phyloP scores from a whole-genome alignment of 148 eudicot species.

The Arctostaphylos glauca region DNA sequence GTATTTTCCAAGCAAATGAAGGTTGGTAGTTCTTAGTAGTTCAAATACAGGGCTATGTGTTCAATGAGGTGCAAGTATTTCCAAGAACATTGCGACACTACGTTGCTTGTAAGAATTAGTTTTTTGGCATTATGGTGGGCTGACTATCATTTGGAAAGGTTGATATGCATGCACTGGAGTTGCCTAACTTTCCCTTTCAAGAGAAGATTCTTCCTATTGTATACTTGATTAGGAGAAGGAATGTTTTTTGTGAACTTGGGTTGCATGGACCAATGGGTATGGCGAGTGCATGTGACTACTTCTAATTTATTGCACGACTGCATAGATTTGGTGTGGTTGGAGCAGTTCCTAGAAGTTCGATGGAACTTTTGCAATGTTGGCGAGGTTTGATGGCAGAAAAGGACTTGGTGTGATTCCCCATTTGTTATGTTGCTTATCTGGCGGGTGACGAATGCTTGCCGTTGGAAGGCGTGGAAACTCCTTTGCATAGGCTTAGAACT shows the following conservation, averaged over 20 bases:
- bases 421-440: too few relatives aligned
- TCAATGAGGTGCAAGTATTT: background rate
- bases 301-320: background rate
- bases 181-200: background rate
- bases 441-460: too few relatives aligned
- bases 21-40: conserved; percentile 36
- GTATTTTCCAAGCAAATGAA: conserved; percentile 95
- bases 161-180: background rate
- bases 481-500: too few relatives aligned
- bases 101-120: background rate
- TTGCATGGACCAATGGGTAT: background rate
- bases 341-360: too few relatives aligned
- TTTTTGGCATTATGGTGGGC: background rate
- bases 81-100: background rate
- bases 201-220: background rate
- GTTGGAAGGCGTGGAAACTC: too few relatives aligned
- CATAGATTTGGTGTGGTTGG: too few relatives aligned
- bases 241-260: background rate
- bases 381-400: too few relatives aligned
- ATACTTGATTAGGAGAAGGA: background rate
- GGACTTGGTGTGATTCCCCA: too few relatives aligned
- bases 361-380: too few relatives aligned
- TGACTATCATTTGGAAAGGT: background rate
- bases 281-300: background rate
- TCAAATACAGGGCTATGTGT: background rate